Evolutionary conservation across 306 rosid genomes (phyloP).

Genomic region (Albizia julibrissin): DNA sequence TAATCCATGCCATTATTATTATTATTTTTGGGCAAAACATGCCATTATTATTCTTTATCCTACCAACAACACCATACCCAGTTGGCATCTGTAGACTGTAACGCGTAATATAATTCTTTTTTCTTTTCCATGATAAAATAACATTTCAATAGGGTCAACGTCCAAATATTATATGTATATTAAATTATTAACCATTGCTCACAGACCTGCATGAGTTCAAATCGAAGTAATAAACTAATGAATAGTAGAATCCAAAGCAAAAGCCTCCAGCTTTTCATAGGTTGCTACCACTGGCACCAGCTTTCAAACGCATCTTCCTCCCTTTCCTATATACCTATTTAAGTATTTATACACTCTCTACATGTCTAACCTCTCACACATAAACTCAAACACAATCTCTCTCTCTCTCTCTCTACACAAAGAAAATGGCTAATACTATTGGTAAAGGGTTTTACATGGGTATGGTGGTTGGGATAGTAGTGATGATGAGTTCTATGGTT

Average conservation of each 20-base stretch:
- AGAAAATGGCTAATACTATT: not conserved
- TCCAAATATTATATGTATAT: not conserved
- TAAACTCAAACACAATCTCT: constrained; percentile 29
- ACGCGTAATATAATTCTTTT: not conserved
- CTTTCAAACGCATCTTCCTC: not conserved
- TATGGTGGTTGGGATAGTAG: constrained; percentile 31
- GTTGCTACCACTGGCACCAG: not conserved
- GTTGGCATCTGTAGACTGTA: not conserved
- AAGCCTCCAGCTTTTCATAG: not conserved
- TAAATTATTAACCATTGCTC: not conserved
- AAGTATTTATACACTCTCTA: not conserved
- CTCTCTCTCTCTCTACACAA: not conserved
- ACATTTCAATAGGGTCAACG: not conserved
- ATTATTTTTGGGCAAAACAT: no score
- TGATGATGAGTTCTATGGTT: constrained; percentile 31
- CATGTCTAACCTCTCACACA: constrained; percentile 27
- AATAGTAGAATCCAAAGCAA: not conserved
- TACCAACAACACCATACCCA: not conserved
- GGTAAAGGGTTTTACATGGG: constrained; percentile 30
- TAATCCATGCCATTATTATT: not conserved
- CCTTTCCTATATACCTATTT: not conserved
- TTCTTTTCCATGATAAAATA: not conserved
- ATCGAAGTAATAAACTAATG: not conserved
- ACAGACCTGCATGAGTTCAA: not conserved
- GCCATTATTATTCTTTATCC: not conserved